Percentiles rank a stretch among this genome's conserved stretches.
Evolutionary conservation across 2,329 filamentous ascomycete species (phyloP).

Genomic region (Leptographium wingfieldii): DNA sequence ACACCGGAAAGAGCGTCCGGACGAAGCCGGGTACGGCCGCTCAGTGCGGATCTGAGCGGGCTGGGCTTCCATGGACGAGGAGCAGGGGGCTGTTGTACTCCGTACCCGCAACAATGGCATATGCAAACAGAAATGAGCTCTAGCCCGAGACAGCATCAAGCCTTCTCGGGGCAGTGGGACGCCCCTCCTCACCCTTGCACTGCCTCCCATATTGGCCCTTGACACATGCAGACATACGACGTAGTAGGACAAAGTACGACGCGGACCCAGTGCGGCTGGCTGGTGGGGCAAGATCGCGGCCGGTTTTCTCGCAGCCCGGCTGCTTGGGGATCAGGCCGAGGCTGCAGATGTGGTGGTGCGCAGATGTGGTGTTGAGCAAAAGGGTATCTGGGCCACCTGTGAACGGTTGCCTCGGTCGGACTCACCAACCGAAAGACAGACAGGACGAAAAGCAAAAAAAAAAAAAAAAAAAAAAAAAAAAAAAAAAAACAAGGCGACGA

Average conservation of each 20-base stretch:
- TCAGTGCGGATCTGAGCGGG: slow-evolving; percentile 46
- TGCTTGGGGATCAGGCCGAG: background rate
- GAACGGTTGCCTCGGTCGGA: no score
- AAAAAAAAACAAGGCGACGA: background rate
- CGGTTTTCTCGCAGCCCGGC: background rate
- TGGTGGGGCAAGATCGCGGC: background rate
- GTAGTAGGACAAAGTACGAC: background rate
- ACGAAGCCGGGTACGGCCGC: slow-evolving; percentile 26
- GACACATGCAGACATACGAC: background rate
- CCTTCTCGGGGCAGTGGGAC: background rate
- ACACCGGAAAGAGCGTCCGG: slow-evolving; percentile 15
- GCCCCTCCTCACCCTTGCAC: background rate
- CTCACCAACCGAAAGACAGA: no score
- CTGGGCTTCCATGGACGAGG: slow-evolving; percentile 21
- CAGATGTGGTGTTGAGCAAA: no score
- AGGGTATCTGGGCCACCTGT: no score
- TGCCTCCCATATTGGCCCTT: background rate
- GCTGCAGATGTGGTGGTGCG: no score
- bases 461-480: background rate
- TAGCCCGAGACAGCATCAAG: no score
- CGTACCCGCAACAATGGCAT: no score
- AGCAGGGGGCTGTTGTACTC: background rate
- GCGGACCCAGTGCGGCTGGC: background rate
- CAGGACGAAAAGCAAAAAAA: background rate
- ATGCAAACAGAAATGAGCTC: no score